Base-by-base conservation (phyloP, 1,139 yeast genomes). In the Suhomyces bribrorum region DNA sequence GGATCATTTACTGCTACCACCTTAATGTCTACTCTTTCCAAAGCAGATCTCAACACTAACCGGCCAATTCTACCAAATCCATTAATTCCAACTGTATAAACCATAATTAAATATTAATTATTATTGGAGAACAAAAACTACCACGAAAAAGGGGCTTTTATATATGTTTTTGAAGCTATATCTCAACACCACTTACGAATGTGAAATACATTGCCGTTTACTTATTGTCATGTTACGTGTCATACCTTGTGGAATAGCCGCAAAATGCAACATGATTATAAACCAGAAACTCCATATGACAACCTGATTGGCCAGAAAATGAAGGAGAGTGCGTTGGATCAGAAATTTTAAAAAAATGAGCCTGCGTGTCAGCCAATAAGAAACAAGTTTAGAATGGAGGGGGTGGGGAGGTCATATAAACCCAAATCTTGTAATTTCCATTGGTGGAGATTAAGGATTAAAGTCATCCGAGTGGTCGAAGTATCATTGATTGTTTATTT, bases 41-140 rank as follows among this genome's bases (percentile, higher is more conserved):
- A 45, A 26, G 56, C 56, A 28, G 49, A 39, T 47, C 56, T 48
- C 40, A 50, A 38, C 31, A 53, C 57, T 47, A 53, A 53, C 46
- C 57, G 54, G 20, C 57, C 57, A 36, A 53, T 53, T 46, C 57
- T 49, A 43, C 57, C 57, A 48, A 53, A 53, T 34, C 57, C 57
- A 52, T 53, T 53, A 37, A 53, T 52, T 46, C 57, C 57, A 46
- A 53, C 46, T 35, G 46, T 53, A 45, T 12, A 12, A 13, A 13
- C 13, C 27, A 25, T 25, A n/a, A 20, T 20, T 8, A 20, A 4
- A 8, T 20, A n/a, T 20, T 20, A 20, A 20, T 20, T 20, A n/a
- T n/a, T n/a, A n/a, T n/a, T n/a, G n/a, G n/a, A n/a, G n/a, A n/a
- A n/a, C n/a, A n/a, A n/a, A n/a, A n/a, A n/a, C n/a, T n/a, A n/a